A percentile compares a stretch with the other conserved stretches of the same genome.
Conservation (phyloP, 116 monocot species). For the Dioscorea cayenensis region DNA sequence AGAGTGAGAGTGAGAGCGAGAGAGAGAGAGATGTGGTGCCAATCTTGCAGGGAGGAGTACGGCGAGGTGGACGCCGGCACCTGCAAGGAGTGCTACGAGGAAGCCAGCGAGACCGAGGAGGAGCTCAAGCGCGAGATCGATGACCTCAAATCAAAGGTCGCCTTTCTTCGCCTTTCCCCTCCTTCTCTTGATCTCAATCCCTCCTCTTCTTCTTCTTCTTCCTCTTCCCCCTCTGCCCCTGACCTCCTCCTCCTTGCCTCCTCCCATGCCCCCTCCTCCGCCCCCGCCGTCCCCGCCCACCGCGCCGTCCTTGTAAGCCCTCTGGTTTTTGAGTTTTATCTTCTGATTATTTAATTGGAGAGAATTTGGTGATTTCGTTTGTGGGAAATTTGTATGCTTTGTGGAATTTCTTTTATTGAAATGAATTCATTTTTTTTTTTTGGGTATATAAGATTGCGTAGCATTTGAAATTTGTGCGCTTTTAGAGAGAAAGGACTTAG, state of each 20-base stretch:
- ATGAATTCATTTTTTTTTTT: too few relatives aligned
- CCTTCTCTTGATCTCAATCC: conserved; percentile 22
- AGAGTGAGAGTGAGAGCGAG: conserved; percentile 2
- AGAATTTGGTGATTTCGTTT: not conserved
- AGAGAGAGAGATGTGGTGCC: conserved; percentile 60
- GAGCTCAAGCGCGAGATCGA: conserved; percentile 99
- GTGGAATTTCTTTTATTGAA: too few relatives aligned
- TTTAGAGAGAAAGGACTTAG: too few relatives aligned
- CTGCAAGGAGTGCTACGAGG: conserved; percentile 97
- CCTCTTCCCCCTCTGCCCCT: conserved; percentile 17
- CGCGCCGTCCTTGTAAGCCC: conserved; percentile 62
- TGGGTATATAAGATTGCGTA: too few relatives aligned
- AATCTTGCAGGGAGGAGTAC: conserved; percentile 80
- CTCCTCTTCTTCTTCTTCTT: conserved; percentile 1
- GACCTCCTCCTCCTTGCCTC: conserved; percentile 25
- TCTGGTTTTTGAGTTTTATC: not conserved
- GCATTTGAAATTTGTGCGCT: too few relatives aligned
- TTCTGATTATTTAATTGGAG: not conserved
- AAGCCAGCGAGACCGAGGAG: conserved; percentile 99
- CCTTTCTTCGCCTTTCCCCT: conserved; percentile 76
- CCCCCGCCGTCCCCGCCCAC: conserved; percentile 70
- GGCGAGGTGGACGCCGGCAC: conserved; percentile 63
- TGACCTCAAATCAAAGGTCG: conserved; percentile 82
- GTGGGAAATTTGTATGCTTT: too few relatives aligned
- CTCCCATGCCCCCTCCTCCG: conserved; percentile 10